Conservation (phyloP, 352 stramenopile species). For the Albugo laibachii region DNA sequence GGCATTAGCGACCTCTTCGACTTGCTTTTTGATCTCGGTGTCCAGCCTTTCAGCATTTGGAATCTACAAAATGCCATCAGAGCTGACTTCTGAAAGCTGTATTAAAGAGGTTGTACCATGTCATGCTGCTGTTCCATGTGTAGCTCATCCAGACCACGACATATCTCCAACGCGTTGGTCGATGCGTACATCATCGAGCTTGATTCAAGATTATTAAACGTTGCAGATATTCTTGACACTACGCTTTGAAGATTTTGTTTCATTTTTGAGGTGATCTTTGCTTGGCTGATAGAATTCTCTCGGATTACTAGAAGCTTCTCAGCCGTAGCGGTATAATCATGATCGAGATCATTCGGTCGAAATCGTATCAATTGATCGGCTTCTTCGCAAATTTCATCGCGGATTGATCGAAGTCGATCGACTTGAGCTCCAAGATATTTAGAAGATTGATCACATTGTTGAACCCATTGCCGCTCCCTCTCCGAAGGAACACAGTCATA, state of each 20-base stretch:
- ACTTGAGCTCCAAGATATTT: constrained; percentile 39
- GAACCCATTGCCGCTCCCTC: constrained; percentile 55
- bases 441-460: constrained; percentile 62
- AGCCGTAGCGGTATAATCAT: neutral
- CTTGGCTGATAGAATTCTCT: constrained; percentile 19
- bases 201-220: constrained; percentile 23
- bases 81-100: neutral
- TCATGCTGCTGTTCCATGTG: constrained; percentile 47
- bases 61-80: constrained; percentile 16
- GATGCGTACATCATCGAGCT: constrained; percentile 65
- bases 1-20: constrained; percentile 29
- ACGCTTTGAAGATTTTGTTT: constrained; percentile 42
- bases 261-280: constrained; percentile 39
- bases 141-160: constrained; percentile 55
- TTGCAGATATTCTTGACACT: constrained; percentile 42
- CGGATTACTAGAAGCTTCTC: constrained; percentile 31
- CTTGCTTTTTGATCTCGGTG: constrained; percentile 27
- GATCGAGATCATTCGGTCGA: constrained; percentile 21
- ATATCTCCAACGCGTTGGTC: constrained; percentile 57
- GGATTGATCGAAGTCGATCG: constrained; percentile 29
- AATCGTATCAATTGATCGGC: constrained; percentile 24
- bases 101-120: too few relatives aligned
- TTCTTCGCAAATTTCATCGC: constrained; percentile 48
- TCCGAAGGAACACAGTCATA: constrained; percentile 67
- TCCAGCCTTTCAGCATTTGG: constrained; percentile 41